A percentile compares a stretch with the other conserved stretches of the same genome.
phyloP scores from a whole-genome alignment of 1,284 basidiomycete genomes.

The Stereum hirsutum region DNA sequence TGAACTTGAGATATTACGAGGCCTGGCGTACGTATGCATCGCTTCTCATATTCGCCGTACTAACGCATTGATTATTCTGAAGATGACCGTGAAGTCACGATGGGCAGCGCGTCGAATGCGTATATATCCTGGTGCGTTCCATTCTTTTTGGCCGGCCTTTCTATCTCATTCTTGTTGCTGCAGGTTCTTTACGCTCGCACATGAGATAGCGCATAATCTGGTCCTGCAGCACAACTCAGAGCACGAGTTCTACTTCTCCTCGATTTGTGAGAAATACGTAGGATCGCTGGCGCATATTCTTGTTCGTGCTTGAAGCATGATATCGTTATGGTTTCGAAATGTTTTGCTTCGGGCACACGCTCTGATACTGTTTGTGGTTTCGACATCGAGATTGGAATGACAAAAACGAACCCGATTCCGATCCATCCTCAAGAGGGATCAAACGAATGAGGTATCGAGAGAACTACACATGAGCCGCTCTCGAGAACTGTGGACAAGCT shows the following conservation, averaged over 20 bases:
- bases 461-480: too few species aligned
- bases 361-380: too few species aligned
- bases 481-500: too few species aligned
- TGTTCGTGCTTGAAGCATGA: too few species aligned
- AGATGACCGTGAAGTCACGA: constrained; percentile 66
- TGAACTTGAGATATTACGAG: constrained; percentile 84
- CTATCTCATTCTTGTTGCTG: not conserved
- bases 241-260: constrained; percentile 92
- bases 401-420: too few species aligned
- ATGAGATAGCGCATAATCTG: constrained; percentile 85
- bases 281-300: constrained; percentile 12
- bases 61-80: constrained; percentile 2
- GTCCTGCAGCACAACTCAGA: constrained; percentile 74
- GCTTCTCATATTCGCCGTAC: too few species aligned
- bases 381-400: too few species aligned
- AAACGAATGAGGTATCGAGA: too few species aligned
- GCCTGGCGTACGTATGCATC: constrained; percentile 82
- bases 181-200: constrained; percentile 88
- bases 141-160: constrained; percentile 11
- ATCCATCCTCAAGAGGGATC: too few species aligned
- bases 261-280: constrained; percentile 69
- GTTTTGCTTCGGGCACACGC: too few species aligned
- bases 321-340: too few species aligned
- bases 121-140: constrained; percentile 63
- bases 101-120: constrained; percentile 55